These are phyloP conservation scores for Carex littledalei DNA, from an alignment of 176 grass and related monocot species.

Conservation along the genomic window DNA sequence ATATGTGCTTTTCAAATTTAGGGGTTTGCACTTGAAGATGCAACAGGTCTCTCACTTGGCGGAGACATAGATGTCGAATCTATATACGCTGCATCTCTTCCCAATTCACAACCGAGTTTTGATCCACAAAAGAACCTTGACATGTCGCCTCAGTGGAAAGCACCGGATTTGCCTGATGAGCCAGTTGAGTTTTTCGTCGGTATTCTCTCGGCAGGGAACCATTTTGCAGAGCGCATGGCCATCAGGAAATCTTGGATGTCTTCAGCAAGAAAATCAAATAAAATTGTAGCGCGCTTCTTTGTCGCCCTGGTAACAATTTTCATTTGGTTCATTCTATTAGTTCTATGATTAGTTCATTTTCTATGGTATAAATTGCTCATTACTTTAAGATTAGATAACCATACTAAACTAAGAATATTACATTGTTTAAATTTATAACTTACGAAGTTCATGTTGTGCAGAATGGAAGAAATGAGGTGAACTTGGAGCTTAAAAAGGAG, in stretches of 20 bases:
- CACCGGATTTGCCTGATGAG: constrained; percentile 38
- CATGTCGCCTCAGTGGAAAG: constrained; percentile 49
- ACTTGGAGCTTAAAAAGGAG: constrained; percentile 58
- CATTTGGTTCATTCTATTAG: neutral
- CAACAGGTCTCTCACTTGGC: constrained; percentile 56
- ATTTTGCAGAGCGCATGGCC: constrained; percentile 79
- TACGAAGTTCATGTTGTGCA: constrained; percentile 23
- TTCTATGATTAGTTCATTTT: neutral
- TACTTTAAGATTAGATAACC: neutral
- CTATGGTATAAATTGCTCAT: neutral
- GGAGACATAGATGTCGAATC: constrained; percentile 69
- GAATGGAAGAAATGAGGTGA: constrained; percentile 73
- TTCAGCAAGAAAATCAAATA: constrained; percentile 38
- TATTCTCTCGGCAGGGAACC: constrained; percentile 71
- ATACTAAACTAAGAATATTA: neutral
- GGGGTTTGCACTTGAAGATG: constrained; percentile 83
- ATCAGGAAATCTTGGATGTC: constrained; percentile 90
- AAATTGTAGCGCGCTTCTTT: constrained; percentile 58
- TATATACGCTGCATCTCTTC: constrained; percentile 61
- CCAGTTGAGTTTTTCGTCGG: constrained; percentile 78
- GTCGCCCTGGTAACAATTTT: constrained; percentile 65
- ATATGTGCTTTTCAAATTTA: constrained; percentile 1
- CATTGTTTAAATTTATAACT: constrained; percentile 8
- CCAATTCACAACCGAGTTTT: constrained; percentile 55
- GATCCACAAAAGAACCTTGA: constrained; percentile 54